Evolutionary conservation across 257 asterid species (phyloP).

Genomic region (Buddleja alternifolia): DNA sequence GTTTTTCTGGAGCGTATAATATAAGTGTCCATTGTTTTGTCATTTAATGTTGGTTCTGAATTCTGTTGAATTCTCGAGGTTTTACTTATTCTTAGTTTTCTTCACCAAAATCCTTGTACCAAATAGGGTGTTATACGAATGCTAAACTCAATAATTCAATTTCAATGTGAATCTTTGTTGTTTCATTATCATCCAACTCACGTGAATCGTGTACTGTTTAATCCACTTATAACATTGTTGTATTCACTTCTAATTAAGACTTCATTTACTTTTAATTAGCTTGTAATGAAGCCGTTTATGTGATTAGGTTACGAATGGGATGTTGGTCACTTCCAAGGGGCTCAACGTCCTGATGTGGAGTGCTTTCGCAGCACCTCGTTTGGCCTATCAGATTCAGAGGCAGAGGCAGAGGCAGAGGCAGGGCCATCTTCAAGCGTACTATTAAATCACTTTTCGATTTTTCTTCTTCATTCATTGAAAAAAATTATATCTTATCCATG

Average conservation of each 20-base stretch:
- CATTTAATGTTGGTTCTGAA: constrained; percentile 6
- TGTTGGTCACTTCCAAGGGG: constrained; percentile 90
- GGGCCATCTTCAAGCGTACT: constrained; percentile 30
- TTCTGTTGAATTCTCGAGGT: constrained; percentile 18
- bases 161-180: neutral
- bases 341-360: constrained; percentile 89
- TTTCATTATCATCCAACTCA: neutral
- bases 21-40: neutral
- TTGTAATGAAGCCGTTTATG: constrained; percentile 23
- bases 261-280: constrained; percentile 11
- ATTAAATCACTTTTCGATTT: constrained; percentile 11
- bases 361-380: constrained; percentile 89
- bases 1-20: constrained; percentile 18
- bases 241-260: neutral
- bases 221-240: neutral
- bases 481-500: constrained; percentile 17
- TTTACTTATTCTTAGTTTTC: neutral
- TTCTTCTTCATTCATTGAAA: constrained; percentile 14
- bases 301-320: constrained; percentile 96
- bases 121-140: neutral
- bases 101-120: too few species aligned
- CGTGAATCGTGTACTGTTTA: neutral
- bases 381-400: constrained; percentile 74
- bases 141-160: neutral
- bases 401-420: constrained; percentile 86